phyloP scores from a whole-genome alignment of 305 asterid genomes.

The Rubia peregrina region DNA sequence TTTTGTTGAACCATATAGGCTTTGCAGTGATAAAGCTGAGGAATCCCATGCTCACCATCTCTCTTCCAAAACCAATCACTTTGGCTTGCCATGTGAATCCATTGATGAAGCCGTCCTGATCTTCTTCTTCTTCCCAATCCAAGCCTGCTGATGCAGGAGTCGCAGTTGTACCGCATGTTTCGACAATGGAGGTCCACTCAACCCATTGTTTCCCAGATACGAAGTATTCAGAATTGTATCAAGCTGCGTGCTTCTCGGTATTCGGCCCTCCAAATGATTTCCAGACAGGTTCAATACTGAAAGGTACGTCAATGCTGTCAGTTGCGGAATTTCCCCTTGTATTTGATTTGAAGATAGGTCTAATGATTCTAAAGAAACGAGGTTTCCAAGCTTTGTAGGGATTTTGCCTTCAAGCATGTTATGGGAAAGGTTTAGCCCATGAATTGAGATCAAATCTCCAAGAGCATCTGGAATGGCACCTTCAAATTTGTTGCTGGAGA shows the following conservation, averaged over 20 bases:
- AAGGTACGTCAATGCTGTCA: constrained; percentile 13
- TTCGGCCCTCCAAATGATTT: constrained; percentile 18
- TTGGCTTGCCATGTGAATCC: constrained; percentile 15
- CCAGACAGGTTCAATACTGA: constrained; percentile 19
- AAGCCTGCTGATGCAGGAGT: not conserved
- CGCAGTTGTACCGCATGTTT: not conserved
- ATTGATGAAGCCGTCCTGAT: not conserved
- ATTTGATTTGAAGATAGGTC: constrained; percentile 23
- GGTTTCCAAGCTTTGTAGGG: constrained; percentile 5
- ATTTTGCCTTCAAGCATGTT: constrained; percentile 15
- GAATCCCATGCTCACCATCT: not conserved
- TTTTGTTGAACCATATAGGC: constrained; percentile 11
- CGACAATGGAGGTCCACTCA: constrained; percentile 22
- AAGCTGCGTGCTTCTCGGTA: constrained; percentile 19
- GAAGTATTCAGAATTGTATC: constrained; percentile 17
- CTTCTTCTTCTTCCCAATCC: not conserved
- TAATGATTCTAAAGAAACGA: constrained; percentile 17
- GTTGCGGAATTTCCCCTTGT: constrained; percentile 16
- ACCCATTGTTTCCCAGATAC: constrained; percentile 15
- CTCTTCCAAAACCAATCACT: constrained; percentile 1
- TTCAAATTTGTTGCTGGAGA: constrained; percentile 21
- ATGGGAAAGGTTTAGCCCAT: constrained; percentile 17
- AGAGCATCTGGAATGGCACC: constrained; percentile 15
- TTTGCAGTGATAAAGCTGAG: constrained; percentile 11
- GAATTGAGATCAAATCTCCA: constrained; percentile 15